A percentile compares a stretch with the other conserved stretches of the same genome.
Evolutionary conservation across 805 yeast species (phyloP).

Genomic region (Kodamaea restingae): DNA sequence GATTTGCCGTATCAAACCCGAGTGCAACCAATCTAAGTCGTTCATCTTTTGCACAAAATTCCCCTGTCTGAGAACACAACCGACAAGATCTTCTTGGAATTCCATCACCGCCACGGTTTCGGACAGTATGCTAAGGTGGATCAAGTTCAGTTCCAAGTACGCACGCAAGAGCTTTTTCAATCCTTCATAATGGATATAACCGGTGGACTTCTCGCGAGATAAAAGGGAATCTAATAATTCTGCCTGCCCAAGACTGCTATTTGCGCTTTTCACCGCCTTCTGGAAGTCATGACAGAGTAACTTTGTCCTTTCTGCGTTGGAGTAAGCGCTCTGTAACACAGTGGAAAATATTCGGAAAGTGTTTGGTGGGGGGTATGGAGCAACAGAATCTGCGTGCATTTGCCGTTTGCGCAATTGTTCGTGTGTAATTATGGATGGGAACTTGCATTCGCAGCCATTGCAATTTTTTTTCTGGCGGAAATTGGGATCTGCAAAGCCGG

Average conservation of each 20-base stretch:
- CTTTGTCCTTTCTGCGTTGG: too few species aligned
- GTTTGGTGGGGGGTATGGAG: neutral
- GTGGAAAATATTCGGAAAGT: neutral
- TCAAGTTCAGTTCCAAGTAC: conserved; percentile 7
- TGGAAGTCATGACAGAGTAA: neutral
- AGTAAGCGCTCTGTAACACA: neutral
- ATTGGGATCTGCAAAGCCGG: conserved; percentile 15
- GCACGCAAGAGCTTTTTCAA: conserved; percentile 4
- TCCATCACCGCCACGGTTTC: conserved; percentile 2
- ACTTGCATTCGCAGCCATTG: neutral
- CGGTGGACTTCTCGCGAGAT: neutral
- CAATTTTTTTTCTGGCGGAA: conserved; percentile 1
- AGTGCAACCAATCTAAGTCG: conserved; percentile 15
- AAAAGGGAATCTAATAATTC: neutral
- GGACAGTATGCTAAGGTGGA: conserved; percentile 9
- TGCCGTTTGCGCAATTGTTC: neutral
- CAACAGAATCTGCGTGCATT: neutral
- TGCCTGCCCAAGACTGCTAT: neutral
- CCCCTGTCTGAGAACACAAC: conserved; percentile 20
- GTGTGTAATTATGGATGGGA: neutral
- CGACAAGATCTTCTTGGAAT: conserved; percentile 22
- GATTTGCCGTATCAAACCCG: conserved; percentile 6
- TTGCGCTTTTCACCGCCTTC: neutral
- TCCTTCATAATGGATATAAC: neutral
- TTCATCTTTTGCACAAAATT: conserved; percentile 20